A percentile compares a stretch with the other conserved stretches of the same genome.
phyloP scores from a whole-genome alignment of 345 rosid genomes.

The Melaleuca alternifolia region DNA sequence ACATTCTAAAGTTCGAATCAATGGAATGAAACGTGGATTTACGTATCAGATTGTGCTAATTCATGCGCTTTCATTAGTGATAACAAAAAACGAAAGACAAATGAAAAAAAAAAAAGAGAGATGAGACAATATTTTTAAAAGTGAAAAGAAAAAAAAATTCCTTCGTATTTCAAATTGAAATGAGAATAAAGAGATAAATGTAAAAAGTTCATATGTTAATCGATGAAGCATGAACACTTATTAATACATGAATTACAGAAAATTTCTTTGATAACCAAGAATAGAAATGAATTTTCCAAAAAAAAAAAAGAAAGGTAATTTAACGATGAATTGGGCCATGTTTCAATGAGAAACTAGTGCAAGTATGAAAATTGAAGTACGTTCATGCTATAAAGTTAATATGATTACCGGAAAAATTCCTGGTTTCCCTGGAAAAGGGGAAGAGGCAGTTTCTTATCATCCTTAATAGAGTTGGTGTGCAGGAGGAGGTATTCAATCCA shows the following conservation, averaged over 20 bases:
- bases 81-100: background rate
- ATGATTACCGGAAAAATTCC: conserved; percentile 35
- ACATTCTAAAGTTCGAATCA: background rate
- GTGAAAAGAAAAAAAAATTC: background rate
- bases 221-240: background rate
- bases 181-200: background rate
- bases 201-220: background rate
- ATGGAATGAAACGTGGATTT: background rate
- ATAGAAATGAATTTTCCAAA: background rate
- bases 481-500: conserved; percentile 73
- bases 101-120: background rate
- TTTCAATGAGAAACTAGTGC: background rate
- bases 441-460: conserved; percentile 13
- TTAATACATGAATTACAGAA: background rate
- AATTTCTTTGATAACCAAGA: background rate
- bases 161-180: background rate
- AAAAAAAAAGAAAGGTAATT: background rate
- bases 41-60: background rate
- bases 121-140: background rate
- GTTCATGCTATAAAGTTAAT: background rate
- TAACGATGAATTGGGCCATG: background rate
- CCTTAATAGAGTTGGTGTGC: conserved; percentile 22
- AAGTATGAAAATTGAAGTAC: background rate
- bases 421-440: conserved; percentile 19
- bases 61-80: background rate